Base-by-base conservation (phyloP, 495 filamentous ascomycete genomes). In the Choiromyces venosus region DNA sequence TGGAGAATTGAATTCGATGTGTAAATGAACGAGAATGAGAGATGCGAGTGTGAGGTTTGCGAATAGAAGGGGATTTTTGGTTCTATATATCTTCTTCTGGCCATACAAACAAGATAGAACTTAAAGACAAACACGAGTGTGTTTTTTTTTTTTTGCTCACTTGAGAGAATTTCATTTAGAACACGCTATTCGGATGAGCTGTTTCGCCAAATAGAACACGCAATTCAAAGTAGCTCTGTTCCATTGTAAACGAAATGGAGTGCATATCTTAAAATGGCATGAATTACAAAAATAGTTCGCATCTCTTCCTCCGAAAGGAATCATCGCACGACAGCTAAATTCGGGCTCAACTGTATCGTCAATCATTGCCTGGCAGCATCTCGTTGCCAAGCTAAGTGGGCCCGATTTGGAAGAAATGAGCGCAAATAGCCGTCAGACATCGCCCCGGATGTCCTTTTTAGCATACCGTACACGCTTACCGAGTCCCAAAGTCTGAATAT, bases 21-120 rank as follows among this genome's bases (percentile, higher is more conserved):
- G 35, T 67, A 39, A 36, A 52, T 68, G 64, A 67, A 46, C 29
- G 65, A 52, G 52, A 46, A 37, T 37, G 56, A 33, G 40, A 74
- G 71, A 74, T 61, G 37, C 61, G 64, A 44, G 25, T 65, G 68
- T 75, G 44, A 73, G 21, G 65, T 74, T 74, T 67, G 29, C 42
- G 25, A n/a, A 68, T 42, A 37, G 71, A 66, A 66, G 69, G 65
- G 71, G 46, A 37, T 61, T 38, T 52, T 40, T 36, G 40, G 38
- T 8, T 35, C 44, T 74, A 74, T 75, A 75, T 67, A 68, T 65
- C 67, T n/a, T 37, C 67, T 40, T 19, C 71, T 40, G 21, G 18
- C 19, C 52, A 61, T 29, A 29, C 52, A 8, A 33, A 25, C 46
- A 14, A 14, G 2, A n/a, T 12, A 6, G 12, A 61, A 33, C 25